Conservation (phyloP, 345 rosid species). For the Citrus trifoliata region DNA sequence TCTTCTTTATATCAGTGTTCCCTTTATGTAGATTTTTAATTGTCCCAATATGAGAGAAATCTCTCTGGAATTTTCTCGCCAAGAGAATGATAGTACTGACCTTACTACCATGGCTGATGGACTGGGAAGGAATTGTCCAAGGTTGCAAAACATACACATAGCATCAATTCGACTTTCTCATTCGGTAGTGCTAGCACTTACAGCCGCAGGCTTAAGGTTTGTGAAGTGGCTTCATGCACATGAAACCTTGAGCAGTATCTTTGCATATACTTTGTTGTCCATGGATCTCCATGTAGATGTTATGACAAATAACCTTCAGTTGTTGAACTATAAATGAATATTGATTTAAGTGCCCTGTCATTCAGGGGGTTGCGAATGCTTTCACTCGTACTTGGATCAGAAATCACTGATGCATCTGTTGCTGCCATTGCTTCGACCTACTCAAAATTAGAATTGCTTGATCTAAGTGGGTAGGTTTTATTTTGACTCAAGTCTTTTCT, state of each 20-base stretch:
- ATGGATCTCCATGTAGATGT: background rate
- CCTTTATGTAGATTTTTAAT: slow-evolving; percentile 52
- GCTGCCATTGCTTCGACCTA: slow-evolving; percentile 84
- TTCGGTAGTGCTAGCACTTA: slow-evolving; percentile 76
- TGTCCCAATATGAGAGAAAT: slow-evolving; percentile 83
- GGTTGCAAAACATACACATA: slow-evolving; percentile 78
- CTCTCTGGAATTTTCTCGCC: slow-evolving; percentile 80
- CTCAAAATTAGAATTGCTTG: slow-evolving; percentile 81
- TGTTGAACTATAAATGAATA: background rate
- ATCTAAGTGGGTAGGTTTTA: slow-evolving; percentile 89
- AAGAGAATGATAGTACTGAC: slow-evolving; percentile 76
- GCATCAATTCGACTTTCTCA: slow-evolving; percentile 84
- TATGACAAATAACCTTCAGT: background rate
- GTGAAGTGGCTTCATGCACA: background rate
- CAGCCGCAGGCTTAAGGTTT: slow-evolving; percentile 84
- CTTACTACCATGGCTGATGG: slow-evolving; percentile 62
- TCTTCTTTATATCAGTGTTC: background rate
- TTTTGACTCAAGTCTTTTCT: slow-evolving; percentile 6
- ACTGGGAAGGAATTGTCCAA: slow-evolving; percentile 72
- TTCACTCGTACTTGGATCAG: slow-evolving; percentile 89
- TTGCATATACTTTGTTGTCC: background rate
- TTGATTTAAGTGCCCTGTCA: slow-evolving; percentile 7
- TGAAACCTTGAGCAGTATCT: background rate
- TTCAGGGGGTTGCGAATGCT: slow-evolving; percentile 86
- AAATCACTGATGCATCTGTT: slow-evolving; percentile 89